phyloP scores from a whole-genome alignment of 169 alveolate genomes.

The Plasmodium adleri region DNA sequence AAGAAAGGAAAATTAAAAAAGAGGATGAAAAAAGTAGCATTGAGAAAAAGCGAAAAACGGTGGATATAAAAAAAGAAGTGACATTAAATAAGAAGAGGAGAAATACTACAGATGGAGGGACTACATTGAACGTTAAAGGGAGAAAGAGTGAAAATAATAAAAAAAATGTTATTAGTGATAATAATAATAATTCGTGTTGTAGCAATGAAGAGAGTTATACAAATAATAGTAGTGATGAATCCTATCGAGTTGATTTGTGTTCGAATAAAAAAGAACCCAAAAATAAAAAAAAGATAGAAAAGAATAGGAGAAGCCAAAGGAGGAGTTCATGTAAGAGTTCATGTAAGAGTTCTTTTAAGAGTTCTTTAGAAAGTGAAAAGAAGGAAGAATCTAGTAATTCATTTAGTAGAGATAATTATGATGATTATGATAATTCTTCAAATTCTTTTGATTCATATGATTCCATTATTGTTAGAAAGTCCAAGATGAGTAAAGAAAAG shows the following conservation, averaged over 20 bases:
- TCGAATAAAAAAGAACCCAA: background rate
- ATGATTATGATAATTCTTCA: background rate
- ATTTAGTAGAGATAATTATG: background rate
- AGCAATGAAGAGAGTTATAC: no score
- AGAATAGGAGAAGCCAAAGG: conserved; percentile 53
- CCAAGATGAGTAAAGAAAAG: background rate
- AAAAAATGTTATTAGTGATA: background rate
- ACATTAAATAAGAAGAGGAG: conserved; percentile 16
- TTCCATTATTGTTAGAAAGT: conserved; percentile 39
- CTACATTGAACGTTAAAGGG: no score
- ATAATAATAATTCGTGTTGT: conserved; percentile 1
- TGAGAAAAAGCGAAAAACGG: background rate
- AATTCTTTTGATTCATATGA: conserved; percentile 36
- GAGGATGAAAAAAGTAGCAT: background rate
- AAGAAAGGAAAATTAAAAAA: background rate
- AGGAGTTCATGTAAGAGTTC: conserved; percentile 8
- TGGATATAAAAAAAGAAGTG: conserved; percentile 43
- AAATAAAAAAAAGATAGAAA: conserved; percentile 20
- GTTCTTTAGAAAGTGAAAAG: background rate
- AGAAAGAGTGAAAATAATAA: no score
- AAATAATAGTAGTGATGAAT: no score
- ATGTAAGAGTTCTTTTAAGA: conserved; percentile 4
- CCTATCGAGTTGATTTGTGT: no score
- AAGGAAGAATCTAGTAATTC: background rate
- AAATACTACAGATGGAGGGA: no score